Conservation (phyloP, 345 rosid genomes). For the Citrus australasica region DNA sequence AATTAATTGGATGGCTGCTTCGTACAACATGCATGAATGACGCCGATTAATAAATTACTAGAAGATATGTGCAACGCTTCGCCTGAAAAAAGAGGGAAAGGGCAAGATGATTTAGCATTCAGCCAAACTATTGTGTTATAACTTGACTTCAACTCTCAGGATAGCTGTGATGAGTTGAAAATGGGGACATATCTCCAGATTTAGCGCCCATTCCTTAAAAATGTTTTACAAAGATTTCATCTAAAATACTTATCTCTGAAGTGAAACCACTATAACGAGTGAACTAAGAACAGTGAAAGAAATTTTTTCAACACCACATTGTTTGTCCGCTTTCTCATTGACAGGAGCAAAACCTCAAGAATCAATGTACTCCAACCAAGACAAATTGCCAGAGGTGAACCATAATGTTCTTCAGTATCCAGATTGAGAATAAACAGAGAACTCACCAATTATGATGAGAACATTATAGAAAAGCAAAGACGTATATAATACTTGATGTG, state of each 20-base stretch:
- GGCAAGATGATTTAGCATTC: too few species aligned
- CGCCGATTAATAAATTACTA: background rate
- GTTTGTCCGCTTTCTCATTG: background rate
- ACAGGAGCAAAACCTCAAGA: background rate
- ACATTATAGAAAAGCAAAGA: constrained; percentile 56
- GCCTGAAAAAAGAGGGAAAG: too few species aligned
- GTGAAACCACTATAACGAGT: background rate
- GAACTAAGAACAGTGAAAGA: background rate
- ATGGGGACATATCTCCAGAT: background rate
- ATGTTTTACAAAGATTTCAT: background rate
- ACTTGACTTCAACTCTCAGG: background rate
- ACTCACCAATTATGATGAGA: constrained; percentile 73
- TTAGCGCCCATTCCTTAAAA: background rate
- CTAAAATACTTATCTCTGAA: background rate
- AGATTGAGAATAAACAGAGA: constrained; percentile 1
- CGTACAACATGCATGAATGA: background rate
- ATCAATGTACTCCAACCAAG: background rate
- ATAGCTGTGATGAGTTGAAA: background rate
- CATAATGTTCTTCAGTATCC: background rate
- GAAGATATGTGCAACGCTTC: background rate
- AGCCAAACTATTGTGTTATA: background rate
- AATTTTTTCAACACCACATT: background rate
- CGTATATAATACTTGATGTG: constrained; percentile 88
- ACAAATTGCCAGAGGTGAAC: background rate
- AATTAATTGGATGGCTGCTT: background rate